A percentile compares a stretch with the other conserved stretches of the same genome.
Conservation (phyloP, 2,329 filamentous ascomycete species). For the Amphichorda felina region DNA sequence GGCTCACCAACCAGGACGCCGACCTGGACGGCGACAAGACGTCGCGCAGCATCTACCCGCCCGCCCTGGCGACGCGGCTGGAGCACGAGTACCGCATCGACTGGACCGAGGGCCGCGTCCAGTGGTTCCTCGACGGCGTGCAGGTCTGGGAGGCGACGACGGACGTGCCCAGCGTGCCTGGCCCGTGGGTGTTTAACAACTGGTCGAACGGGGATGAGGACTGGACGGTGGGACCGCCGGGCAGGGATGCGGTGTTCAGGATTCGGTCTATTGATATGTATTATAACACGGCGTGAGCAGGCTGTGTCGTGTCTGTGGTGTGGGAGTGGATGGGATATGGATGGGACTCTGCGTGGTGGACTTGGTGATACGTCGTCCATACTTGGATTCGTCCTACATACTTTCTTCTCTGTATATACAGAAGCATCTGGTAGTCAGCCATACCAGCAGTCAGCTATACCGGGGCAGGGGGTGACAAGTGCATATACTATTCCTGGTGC, state of each 20-base stretch:
- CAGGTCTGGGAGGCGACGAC: constrained; percentile 12
- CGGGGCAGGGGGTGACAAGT: no score
- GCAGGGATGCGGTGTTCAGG: constrained; percentile 14
- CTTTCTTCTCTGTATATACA: no score
- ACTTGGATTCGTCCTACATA: no score
- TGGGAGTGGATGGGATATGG: no score
- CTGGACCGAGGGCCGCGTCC: constrained; percentile 12
- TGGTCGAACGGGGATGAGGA: constrained; percentile 17
- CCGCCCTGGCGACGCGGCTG: constrained; percentile 11
- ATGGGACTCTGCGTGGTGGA: no score
- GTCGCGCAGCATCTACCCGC: neutral
- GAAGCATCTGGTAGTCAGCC: no score
- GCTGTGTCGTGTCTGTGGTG: no score
- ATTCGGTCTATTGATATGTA: constrained; percentile 17
- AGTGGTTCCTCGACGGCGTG: constrained; percentile 14
- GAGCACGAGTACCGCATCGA: constrained; percentile 20
- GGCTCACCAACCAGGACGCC: constrained; percentile 18
- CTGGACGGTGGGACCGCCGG: constrained; percentile 16
- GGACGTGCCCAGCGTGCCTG: constrained; percentile 12
- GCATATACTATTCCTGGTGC: no score
- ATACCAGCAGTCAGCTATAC: no score
- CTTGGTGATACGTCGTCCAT: no score
- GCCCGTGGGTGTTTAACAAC: constrained; percentile 18
- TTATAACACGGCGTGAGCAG: constrained; percentile 10
- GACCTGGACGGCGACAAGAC: constrained; percentile 6